Percentiles rank a stretch among this genome's conserved stretches.
phyloP scores from a whole-genome alignment of 2,329 filamentous ascomycete genomes.

The Monilinia polystroma region DNA sequence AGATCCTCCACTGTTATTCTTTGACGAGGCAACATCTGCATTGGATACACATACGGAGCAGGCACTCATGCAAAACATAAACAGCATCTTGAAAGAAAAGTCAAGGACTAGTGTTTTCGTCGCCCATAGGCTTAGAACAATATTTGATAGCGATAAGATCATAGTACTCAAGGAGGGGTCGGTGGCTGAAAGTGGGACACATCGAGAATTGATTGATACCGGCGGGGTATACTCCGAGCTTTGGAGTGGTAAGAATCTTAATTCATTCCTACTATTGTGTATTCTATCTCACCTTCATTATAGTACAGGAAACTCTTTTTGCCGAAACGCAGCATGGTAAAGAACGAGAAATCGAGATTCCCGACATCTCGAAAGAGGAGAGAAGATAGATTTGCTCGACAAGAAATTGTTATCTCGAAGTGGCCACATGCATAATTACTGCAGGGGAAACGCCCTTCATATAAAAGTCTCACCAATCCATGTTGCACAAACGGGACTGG shows the following conservation, averaged over 20 bases:
- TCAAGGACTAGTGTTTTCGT: constrained; percentile 89
- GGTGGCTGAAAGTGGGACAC: constrained; percentile 88
- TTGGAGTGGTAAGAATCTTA: constrained; percentile 70
- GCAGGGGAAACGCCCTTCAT: constrained; percentile 12
- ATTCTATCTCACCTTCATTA: constrained; percentile 26
- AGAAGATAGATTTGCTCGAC: constrained; percentile 19
- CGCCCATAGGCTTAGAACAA: constrained; percentile 86
- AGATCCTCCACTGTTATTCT: constrained; percentile 86
- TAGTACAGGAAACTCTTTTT: constrained; percentile 63
- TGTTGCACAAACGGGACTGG: neutral
- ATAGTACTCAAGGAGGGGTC: constrained; percentile 82
- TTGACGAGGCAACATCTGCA: constrained; percentile 91
- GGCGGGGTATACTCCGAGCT: constrained; percentile 83
- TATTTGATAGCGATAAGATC: constrained; percentile 90
- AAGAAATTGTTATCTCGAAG: constrained; percentile 15
- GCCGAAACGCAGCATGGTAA: constrained; percentile 45
- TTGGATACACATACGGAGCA: constrained; percentile 93
- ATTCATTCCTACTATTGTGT: constrained; percentile 15
- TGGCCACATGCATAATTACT: constrained; percentile 7
- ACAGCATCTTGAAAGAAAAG: constrained; percentile 87
- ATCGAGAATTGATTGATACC: constrained; percentile 75
- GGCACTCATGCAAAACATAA: constrained; percentile 86
- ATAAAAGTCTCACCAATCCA: constrained; percentile 11
- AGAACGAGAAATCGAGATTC: constrained; percentile 40
- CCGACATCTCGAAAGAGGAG: constrained; percentile 22